These are phyloP conservation scores for Verticillium nubilum DNA, from an alignment of 2,329 filamentous ascomycete species.

Conservation along the genomic window DNA sequence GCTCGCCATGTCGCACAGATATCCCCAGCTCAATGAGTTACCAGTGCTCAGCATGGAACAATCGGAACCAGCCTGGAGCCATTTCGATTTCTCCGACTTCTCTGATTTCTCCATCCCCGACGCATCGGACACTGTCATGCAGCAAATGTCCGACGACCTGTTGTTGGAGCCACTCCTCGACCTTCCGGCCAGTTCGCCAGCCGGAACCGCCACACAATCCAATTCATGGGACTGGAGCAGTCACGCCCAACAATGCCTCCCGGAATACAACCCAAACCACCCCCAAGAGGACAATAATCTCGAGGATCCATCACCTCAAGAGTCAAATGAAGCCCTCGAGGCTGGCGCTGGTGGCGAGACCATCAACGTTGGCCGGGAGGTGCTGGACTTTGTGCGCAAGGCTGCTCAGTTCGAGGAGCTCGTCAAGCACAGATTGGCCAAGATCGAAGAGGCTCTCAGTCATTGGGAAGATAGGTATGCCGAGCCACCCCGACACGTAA, in stretches of 20 bases:
- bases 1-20: neutral
- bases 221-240: neutral
- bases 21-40: neutral
- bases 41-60: neutral
- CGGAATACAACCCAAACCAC: neutral
- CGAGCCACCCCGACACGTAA: no score
- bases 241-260: neutral
- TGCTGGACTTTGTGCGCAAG: neutral
- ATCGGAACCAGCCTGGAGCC: neutral
- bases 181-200: neutral
- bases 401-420: neutral
- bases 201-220: neutral
- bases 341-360: neutral
- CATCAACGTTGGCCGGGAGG: neutral
- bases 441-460: neutral
- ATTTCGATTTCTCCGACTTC: neutral
- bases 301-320: neutral
- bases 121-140: neutral
- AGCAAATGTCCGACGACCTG: neutral
- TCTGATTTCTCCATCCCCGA: neutral
- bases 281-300: no score
- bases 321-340: neutral
- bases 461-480: neutral
- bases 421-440: no score
- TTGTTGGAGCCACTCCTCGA: neutral